phyloP scores from a whole-genome alignment of 495 filamentous ascomycete genomes.

The Aspergillus nidulans region DNA sequence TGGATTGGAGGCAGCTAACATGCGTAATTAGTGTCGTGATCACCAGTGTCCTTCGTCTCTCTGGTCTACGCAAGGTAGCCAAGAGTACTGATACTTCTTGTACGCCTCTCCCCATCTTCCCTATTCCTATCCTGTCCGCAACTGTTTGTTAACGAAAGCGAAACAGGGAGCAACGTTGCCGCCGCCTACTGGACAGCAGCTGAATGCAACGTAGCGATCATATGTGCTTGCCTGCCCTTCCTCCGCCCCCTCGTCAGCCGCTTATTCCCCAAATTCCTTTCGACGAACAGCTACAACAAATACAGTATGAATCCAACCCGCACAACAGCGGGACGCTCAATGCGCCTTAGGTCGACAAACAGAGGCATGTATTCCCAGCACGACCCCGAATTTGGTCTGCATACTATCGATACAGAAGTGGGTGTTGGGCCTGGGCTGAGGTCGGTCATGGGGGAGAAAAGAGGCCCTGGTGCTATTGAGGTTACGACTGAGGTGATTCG shows the following conservation, averaged over 20 bases:
- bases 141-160: neutral
- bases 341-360: slow-evolving; percentile 3
- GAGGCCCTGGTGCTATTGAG: slow-evolving; percentile 25
- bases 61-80: slow-evolving; percentile 27
- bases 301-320: slow-evolving; percentile 20
- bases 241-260: slow-evolving; percentile 75
- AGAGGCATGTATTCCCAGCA: slow-evolving; percentile 18
- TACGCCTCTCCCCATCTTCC: slow-evolving; percentile 44
- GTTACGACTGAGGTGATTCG: slow-evolving; percentile 36
- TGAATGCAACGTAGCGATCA: slow-evolving; percentile 79
- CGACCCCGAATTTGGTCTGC: slow-evolving; percentile 30
- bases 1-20: neutral
- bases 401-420: slow-evolving; percentile 31
- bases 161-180: slow-evolving; percentile 46
- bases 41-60: slow-evolving; percentile 33
- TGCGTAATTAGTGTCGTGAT: slow-evolving; percentile 24
- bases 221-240: slow-evolving; percentile 79
- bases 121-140: neutral
- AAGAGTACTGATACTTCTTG: slow-evolving; percentile 43
- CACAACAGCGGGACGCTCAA: slow-evolving; percentile 19
- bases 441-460: neutral
- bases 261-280: slow-evolving; percentile 65
- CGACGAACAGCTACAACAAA: slow-evolving; percentile 28
- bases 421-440: neutral
- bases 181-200: slow-evolving; percentile 72